A percentile compares a stretch with the other conserved stretches of the same genome.
Conservation (phyloP, 305 asterid genomes). For the Fraxinus paxiana region DNA sequence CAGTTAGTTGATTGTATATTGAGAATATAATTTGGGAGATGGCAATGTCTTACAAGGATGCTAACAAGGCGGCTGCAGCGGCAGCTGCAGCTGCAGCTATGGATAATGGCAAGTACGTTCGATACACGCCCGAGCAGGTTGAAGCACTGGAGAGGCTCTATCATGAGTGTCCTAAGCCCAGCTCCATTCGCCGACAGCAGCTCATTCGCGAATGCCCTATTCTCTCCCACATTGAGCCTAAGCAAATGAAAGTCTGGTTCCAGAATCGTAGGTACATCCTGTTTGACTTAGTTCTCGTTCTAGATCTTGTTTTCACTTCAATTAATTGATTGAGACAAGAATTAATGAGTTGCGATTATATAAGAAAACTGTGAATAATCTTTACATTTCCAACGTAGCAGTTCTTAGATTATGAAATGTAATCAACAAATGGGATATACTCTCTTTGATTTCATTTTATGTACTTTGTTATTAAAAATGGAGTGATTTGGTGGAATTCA, state of each 20-base stretch:
- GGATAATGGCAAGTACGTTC: constrained; percentile 48
- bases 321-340: not conserved
- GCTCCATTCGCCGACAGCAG: constrained; percentile 52
- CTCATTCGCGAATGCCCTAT: constrained; percentile 51
- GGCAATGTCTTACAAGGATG: constrained; percentile 50
- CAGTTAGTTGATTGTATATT: not conserved
- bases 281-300: not conserved
- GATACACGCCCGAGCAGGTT: constrained; percentile 60
- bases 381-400: not conserved
- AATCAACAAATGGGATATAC: not conserved
- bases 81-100: constrained; percentile 17
- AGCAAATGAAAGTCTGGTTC: constrained; percentile 58
- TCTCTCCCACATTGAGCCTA: constrained; percentile 47
- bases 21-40: constrained; percentile 18
- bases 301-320: not conserved
- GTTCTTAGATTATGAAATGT: not conserved
- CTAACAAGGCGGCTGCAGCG: constrained; percentile 21
- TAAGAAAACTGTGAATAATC: not conserved
- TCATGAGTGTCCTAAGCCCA: constrained; percentile 55
- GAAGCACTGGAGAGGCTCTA: constrained; percentile 54
- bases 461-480: not conserved
- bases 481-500: not conserved
- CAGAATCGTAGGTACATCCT: constrained; percentile 44
- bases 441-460: not conserved
- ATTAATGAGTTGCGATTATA: not conserved